Base-by-base conservation (phyloP, 1,284 basidiomycete species). In the Sanghuangporus baumii region DNA sequence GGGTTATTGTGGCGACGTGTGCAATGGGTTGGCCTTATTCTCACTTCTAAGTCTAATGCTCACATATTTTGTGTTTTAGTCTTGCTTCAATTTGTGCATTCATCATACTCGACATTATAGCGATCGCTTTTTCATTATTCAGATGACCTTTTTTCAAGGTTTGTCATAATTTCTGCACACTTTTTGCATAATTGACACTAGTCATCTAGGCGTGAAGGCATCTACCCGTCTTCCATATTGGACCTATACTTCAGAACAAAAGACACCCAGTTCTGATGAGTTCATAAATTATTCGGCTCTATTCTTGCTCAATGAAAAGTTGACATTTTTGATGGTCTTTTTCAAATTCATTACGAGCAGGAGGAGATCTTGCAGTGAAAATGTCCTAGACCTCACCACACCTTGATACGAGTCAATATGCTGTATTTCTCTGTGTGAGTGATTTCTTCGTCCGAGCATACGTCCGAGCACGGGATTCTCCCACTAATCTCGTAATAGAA, bases 331-430 rank as follows among this genome's bases (percentile, higher is more conserved):
- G 12, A n/a, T 59, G 34, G 57, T 59, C 5, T 7, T 50, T 3
- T n/a, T 7, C 20, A 50, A 50, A 43, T 47, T 20, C 11, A 6
- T n/a, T 23, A 34, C 2, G 23, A 51, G 11, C 2, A n/a, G 23
- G 23, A 26, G 23, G 3, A 26, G 23, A 26, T 2, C 23, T 3
- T 26, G 23, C 23, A 26, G 40, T 31, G 57, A 48, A 18, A 4
- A 12, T 34, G 23, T 26, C 57, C 12, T 3, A 26, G 23, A 26
- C 23, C 47, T 59, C 1, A 14, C 31, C n/a, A 43, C 11, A 38
- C 46, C 26, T 34, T 59, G 18, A 38, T 50, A 37, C 41, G 57
- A 37, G 57, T 50, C 16, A 59, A 59, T 34, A 59, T 59, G 8
- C 7, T 47, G 3, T 59, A 47, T 50, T 59, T 48, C 57, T 48